Conservation (phyloP, 2,329 filamentous ascomycete species). For the Leptoxyphium fumago region DNA sequence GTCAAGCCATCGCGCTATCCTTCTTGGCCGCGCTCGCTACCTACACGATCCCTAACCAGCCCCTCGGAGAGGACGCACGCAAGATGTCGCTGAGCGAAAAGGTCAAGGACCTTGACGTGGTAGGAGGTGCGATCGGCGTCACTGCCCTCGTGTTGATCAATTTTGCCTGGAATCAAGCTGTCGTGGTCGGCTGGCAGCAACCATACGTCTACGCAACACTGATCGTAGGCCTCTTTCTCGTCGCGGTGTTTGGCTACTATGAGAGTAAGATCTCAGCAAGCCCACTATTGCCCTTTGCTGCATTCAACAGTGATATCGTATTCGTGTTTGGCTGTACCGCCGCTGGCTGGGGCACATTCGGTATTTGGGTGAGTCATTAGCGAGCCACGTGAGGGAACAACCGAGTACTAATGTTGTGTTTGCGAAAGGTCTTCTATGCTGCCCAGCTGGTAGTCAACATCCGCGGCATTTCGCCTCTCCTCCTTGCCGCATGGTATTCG, state of each 20-base stretch:
- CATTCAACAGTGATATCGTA: conserved; percentile 11
- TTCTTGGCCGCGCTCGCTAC: conserved; percentile 13
- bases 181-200: conserved; percentile 17
- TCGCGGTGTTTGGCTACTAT: conserved; percentile 16
- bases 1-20: conserved; percentile 12
- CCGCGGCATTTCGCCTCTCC: conserved; percentile 18
- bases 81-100: conserved; percentile 7
- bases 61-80: too few species aligned
- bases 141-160: conserved; percentile 18
- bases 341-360: conserved; percentile 20
- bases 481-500: conserved; percentile 18
- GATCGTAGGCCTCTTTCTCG: conserved; percentile 16
- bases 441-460: conserved; percentile 21
- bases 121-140: conserved; percentile 16
- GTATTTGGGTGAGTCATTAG: too few species aligned
- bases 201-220: conserved; percentile 17
- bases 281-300: conserved; percentile 14
- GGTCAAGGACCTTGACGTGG: conserved; percentile 13
- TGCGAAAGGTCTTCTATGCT: conserved; percentile 15
- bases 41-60: too few species aligned
- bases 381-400: too few species aligned
- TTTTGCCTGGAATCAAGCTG: conserved; percentile 20
- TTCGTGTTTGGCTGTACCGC: conserved; percentile 17
- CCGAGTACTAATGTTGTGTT: too few species aligned
- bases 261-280: conserved; percentile 12